phyloP scores from a whole-genome alignment of 257 asterid species.

The Fraxinus excelsior region DNA sequence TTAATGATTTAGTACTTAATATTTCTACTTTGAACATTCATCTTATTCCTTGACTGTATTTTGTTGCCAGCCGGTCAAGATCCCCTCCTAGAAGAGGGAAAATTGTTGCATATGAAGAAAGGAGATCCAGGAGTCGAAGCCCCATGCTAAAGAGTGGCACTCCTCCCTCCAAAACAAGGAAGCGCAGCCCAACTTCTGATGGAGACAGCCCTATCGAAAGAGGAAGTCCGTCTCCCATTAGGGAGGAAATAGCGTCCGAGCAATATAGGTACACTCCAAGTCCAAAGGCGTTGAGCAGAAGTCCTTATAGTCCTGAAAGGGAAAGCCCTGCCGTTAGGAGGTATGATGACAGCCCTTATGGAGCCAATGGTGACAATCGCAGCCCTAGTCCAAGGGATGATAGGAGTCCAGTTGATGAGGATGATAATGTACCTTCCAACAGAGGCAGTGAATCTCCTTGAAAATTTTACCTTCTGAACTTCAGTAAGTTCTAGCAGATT shows the following conservation, averaged over 20 bases:
- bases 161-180: slow-evolving; percentile 53
- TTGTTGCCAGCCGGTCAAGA: slow-evolving; percentile 66
- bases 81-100: slow-evolving; percentile 71
- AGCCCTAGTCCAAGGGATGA: slow-evolving; percentile 65
- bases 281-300: slow-evolving; percentile 51
- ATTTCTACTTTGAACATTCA: not conserved
- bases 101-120: slow-evolving; percentile 50
- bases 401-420: slow-evolving; percentile 55
- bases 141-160: slow-evolving; percentile 44
- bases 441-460: slow-evolving; percentile 74
- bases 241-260: slow-evolving; percentile 20
- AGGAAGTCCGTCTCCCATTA: slow-evolving; percentile 46
- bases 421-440: slow-evolving; percentile 49
- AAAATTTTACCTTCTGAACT: slow-evolving; percentile 1
- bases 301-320: slow-evolving; percentile 16
- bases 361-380: slow-evolving; percentile 54
- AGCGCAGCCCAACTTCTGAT: slow-evolving; percentile 62
- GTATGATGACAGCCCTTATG: slow-evolving; percentile 68
- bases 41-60: too few relatives aligned
- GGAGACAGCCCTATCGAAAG: slow-evolving; percentile 43
- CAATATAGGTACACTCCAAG: slow-evolving; percentile 46
- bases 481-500: not conserved
- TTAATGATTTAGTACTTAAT: not conserved
- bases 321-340: slow-evolving; percentile 45
- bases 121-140: slow-evolving; percentile 70